Percentiles rank a stretch among this genome's conserved stretches.
Conservation (phyloP, 2,329 filamentous ascomycete genomes). For the Ophiosphaerella korrae region DNA sequence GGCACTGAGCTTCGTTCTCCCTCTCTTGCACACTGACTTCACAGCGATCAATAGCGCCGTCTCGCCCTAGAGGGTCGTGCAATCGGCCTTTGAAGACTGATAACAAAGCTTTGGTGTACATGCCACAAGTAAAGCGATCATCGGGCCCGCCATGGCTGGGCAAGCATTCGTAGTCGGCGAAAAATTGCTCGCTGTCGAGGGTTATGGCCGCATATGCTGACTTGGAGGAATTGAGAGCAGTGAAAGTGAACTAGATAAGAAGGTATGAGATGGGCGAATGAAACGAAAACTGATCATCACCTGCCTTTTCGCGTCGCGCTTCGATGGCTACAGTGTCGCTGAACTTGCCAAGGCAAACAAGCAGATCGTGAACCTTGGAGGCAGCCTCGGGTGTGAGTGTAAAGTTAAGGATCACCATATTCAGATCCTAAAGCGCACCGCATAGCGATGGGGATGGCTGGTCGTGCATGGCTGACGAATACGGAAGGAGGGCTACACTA, state of each 20-base stretch:
- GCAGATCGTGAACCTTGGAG: slow-evolving; percentile 70
- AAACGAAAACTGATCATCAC: slow-evolving; percentile 19
- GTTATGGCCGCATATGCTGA: slow-evolving; percentile 77
- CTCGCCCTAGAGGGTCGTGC: slow-evolving; percentile 67
- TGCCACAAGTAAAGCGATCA: slow-evolving; percentile 71
- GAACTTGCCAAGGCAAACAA: slow-evolving; percentile 78
- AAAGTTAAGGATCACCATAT: slow-evolving; percentile 65
- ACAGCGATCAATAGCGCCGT: slow-evolving; percentile 74
- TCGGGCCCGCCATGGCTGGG: slow-evolving; percentile 40
- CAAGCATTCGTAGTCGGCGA: slow-evolving; percentile 72
- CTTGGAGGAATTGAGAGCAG: slow-evolving; percentile 78
- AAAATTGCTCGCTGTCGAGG: slow-evolving; percentile 71
- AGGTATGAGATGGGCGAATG: slow-evolving; percentile 23
- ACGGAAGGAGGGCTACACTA: slow-evolving; percentile 22
- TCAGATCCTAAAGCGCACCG: slow-evolving; percentile 11
- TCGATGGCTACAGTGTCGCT: slow-evolving; percentile 79
- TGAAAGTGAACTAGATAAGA: slow-evolving; percentile 64
- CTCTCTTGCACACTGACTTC: slow-evolving; percentile 76
- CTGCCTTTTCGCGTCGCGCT: slow-evolving; percentile 69
- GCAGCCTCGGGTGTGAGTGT: slow-evolving; percentile 76
- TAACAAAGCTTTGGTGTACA: slow-evolving; percentile 71
- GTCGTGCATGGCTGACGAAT: slow-evolving; percentile 9
- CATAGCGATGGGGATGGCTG: slow-evolving; percentile 14
- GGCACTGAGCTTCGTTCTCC: slow-evolving; percentile 68
- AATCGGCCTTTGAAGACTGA: slow-evolving; percentile 75